phyloP scores from a whole-genome alignment of 2,329 filamentous ascomycete species.

The Cercospora zeae-maydis region DNA sequence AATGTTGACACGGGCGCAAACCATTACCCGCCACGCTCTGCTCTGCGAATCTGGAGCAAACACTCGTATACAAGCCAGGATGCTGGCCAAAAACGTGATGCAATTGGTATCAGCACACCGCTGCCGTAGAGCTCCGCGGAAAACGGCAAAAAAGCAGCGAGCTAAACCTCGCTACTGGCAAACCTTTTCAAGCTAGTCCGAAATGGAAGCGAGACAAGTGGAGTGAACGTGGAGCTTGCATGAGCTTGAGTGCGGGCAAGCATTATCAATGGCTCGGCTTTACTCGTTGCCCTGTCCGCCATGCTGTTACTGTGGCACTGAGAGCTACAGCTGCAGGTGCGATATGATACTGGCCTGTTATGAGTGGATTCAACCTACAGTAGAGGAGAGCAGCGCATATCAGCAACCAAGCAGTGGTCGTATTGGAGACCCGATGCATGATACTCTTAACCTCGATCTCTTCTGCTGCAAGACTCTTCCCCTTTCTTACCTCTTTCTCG shows the following conservation, averaged over 20 bases:
- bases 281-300: slow-evolving; percentile 3
- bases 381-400: background rate
- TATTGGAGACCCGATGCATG: slow-evolving; percentile 2
- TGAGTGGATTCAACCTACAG: background rate
- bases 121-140: slow-evolving; percentile 10
- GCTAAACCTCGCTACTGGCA: slow-evolving; percentile 20
- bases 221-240: slow-evolving; percentile 15
- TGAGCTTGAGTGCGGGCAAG: slow-evolving; percentile 13
- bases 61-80: background rate
- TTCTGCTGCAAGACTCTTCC: background rate
- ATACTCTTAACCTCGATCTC: slow-evolving; percentile 15
- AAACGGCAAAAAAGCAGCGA: slow-evolving; percentile 22
- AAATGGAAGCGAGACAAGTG: slow-evolving; percentile 14
- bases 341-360: slow-evolving; percentile 1
- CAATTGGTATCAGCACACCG: background rate
- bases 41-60: background rate
- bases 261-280: slow-evolving; percentile 16
- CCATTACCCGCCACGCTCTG: background rate
- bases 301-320: slow-evolving; percentile 12
- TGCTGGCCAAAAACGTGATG: background rate
- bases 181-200: slow-evolving; percentile 21
- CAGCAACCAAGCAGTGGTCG: background rate
- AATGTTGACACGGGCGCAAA: background rate
- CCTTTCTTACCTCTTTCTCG: background rate
- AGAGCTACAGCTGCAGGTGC: background rate